Conservation (phyloP, 306 rosid species). For the Quercus aquifolioides region DNA sequence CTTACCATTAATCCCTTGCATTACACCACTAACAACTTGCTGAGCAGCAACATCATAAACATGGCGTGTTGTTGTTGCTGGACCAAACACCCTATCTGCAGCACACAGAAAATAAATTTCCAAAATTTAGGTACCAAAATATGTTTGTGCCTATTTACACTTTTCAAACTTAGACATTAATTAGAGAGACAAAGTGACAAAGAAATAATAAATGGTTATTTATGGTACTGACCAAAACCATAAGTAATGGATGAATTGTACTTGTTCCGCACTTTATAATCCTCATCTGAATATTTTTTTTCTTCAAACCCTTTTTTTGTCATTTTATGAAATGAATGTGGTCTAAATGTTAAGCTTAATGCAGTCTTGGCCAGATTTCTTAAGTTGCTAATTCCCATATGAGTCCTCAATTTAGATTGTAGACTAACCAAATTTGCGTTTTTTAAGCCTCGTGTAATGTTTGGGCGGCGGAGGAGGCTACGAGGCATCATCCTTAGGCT, state of each 20-base stretch:
- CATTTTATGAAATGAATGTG: not conserved
- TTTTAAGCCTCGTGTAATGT: too few species aligned
- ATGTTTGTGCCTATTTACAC: not conserved
- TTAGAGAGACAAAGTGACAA: too few species aligned
- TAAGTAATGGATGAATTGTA: slow-evolving; percentile 56
- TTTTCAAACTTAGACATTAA: not conserved
- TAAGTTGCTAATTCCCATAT: too few species aligned
- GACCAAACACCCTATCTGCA: slow-evolving; percentile 90
- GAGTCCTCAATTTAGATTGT: too few species aligned
- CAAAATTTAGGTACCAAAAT: not conserved
- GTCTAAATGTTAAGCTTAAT: not conserved
- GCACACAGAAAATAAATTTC: not conserved
- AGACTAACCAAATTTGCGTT: too few species aligned
- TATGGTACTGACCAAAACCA: slow-evolving; percentile 60
- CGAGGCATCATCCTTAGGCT: too few species aligned
- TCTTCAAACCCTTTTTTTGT: not conserved
- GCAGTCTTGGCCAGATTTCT: too few species aligned
- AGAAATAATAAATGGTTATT: too few species aligned
- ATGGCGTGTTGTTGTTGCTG: slow-evolving; percentile 91
- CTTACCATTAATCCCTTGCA: slow-evolving; percentile 96
- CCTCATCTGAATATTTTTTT: slow-evolving; percentile 44
- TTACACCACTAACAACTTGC: slow-evolving; percentile 80
- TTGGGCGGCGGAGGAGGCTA: too few species aligned
- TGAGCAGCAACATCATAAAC: slow-evolving; percentile 96
- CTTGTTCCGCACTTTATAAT: slow-evolving; percentile 62